Percentiles rank a stretch among this genome's conserved stretches.
phyloP scores from a whole-genome alignment of 2,329 filamentous ascomycete genomes.

The Nigrospora sphaerica region DNA sequence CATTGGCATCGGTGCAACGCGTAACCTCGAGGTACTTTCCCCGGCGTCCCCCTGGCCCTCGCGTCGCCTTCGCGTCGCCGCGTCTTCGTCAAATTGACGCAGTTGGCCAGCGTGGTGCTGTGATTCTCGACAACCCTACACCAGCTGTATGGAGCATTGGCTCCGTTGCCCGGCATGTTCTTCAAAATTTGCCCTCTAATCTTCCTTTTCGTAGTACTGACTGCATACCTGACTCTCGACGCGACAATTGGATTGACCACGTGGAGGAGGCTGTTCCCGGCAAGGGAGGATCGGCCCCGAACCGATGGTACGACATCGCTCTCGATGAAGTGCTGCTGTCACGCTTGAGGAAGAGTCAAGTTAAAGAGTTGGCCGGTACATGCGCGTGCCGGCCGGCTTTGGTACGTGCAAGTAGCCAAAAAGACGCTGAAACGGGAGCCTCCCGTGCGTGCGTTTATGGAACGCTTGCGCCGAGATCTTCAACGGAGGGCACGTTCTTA shows the following conservation, averaged over 20 bases:
- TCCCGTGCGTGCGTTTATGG: not conserved
- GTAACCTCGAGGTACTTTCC: not conserved
- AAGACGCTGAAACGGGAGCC: not conserved
- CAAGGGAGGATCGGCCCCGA: conserved; percentile 1
- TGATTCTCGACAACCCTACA: conserved; percentile 2
- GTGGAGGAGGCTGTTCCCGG: not conserved
- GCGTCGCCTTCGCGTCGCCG: not conserved
- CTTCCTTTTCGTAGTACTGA: conserved; percentile 2
- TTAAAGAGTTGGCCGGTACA: not conserved
- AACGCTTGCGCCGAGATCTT: not conserved
- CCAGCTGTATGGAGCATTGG: conserved; percentile 1
- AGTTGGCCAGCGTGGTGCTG: not conserved
- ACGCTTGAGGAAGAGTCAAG: not conserved
- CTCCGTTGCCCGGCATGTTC: not conserved
- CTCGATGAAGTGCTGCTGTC: conserved; percentile 10
- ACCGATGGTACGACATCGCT: conserved; percentile 11
- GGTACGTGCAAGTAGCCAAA: not conserved
- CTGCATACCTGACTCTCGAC: conserved; percentile 2
- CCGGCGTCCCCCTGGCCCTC: not conserved
- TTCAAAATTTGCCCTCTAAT: not conserved
- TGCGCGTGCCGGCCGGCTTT: not conserved
- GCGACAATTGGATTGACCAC: not conserved
- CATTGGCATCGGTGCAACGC: not conserved
- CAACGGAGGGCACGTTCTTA: not conserved
- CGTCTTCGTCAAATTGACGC: not conserved